These are phyloP conservation scores for Digitaria exilis DNA, from an alignment of 202 grass and related monocot genomes.

Conservation along the genomic window DNA sequence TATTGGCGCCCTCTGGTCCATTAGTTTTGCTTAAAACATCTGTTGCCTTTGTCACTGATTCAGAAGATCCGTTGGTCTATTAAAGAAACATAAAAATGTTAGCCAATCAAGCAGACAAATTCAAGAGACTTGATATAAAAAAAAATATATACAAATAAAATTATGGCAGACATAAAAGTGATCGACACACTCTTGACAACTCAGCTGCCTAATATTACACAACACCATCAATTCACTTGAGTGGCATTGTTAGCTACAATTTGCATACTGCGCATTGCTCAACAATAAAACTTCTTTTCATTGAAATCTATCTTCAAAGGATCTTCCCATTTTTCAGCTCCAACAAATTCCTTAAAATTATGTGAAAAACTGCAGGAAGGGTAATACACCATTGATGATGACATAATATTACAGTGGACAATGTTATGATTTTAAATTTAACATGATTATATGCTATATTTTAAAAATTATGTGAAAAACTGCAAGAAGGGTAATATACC, in stretches of 20 bases:
- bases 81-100: neutral
- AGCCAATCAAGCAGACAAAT: constrained; percentile 20
- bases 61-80: constrained; percentile 37
- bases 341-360: neutral
- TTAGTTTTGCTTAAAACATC: constrained; percentile 51
- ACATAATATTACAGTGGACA: constrained; percentile 1
- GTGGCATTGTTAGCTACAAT: neutral
- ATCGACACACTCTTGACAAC: neutral
- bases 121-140: constrained; percentile 15
- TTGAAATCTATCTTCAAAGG: neutral
- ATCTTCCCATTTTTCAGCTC: neutral
- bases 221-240: constrained; percentile 11
- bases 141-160: constrained; percentile 20
- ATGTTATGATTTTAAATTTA: neutral
- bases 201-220: constrained; percentile 2
- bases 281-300: neutral
- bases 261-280: neutral
- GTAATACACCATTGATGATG: neutral
- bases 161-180: neutral
- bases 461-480: neutral
- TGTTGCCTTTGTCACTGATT: constrained; percentile 46
- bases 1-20: constrained; percentile 39
- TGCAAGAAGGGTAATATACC: neutral
- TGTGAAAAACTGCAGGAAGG: neutral
- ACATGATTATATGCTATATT: neutral